Base-by-base conservation (phyloP, 2,329 filamentous ascomycete genomes). In the Triangularia verruculosa region DNA sequence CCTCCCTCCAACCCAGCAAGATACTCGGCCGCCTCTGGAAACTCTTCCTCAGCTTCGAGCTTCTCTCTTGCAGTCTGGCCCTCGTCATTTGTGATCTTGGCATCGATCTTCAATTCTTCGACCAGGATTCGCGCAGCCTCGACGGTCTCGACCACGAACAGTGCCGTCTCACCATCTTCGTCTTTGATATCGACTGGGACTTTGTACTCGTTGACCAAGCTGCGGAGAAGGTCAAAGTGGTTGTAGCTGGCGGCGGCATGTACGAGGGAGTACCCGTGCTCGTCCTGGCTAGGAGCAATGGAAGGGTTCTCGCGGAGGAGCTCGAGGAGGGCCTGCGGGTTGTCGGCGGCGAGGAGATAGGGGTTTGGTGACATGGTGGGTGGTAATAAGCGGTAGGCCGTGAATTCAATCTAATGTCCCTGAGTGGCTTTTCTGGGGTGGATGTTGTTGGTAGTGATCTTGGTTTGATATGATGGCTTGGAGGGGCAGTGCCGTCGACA, bases 231-330 rank as follows among this genome's bases (percentile, higher is more conserved):
- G 61, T 90, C 86, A 34, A 92, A 79, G 74, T 98, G 93, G 74
- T 89, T 90, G 82, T 98, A 99, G 70, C 93, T 97, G 17, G 92
- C 89, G 15, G 94, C 92, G 59, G 95, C 95, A 77, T 99, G 95
- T 57, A 98, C 81, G 25, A 98, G 86, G 55, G 93, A 96, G 80
- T 99, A 99, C 72, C 95, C 95, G 73, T 97, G 90, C 64, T 90
- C 87, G 76, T 99, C 95, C 78, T 96, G 92, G 59, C 84, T 79
- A 2, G 88, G 85, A 61, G 95, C 94, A 60, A 96, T 81, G n/a
- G 85, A 78, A 32, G 92, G 91, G 69, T 92, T 85, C 66, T 87
- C 80, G 67, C 86, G 85, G 59, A 99, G 87, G 69, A 93, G 86
- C 63, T 87, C 81, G 66, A 97, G 81, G 61, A 99, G 86, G 53